Base-by-base conservation (phyloP, 768 basidiomycete species). In the Lentinula aciculospora region DNA sequence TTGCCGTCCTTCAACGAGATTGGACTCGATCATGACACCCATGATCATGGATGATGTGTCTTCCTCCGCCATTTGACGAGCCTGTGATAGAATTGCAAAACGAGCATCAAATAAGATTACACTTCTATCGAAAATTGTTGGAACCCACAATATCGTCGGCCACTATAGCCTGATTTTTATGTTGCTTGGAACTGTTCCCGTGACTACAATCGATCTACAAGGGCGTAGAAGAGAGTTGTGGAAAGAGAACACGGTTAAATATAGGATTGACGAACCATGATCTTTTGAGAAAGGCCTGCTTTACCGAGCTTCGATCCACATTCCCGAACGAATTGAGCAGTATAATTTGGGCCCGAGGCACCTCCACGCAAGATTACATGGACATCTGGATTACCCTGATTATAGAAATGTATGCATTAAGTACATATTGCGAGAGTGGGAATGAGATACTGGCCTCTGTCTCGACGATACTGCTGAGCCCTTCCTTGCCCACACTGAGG, bases 1-100 rank as follows among this genome's bases (percentile, higher is more conserved):
- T 71, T 95, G 92, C 51, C 92, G 84, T 27, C 94, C 92, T 68
- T 90, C 92, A 7, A 85, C 78, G 50, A 98, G 78, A 68, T 96
- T 95, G 44, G 89, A 92, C 72, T 98, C 96, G 57, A 98, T 79
- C 95, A 98, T 98, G 56, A 94, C 91, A 46, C 93, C 94, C 82
- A 92, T 87, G 64, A 96, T 94, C 60, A 80, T 75, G 4, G 75
- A 65, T 0, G 85, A 80, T 0, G 91, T 94, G 58, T 91, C 87
- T 31, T 79, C 80, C 1, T 79, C 80, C 64, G 87, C 83, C 12
- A 93, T 72, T 72, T 93, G 92, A 46, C 74, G 77, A 17, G 85
- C 88, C 90, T 93, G 58, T 28, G 53, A 55, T 45, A 53, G 51
- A 21, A 40, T 60, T 56, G 63, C 53, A 64, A 66, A 61, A 46